Conservation (phyloP, 192 early-diverging fungal genomes). For the Entomortierella lignicola region DNA sequence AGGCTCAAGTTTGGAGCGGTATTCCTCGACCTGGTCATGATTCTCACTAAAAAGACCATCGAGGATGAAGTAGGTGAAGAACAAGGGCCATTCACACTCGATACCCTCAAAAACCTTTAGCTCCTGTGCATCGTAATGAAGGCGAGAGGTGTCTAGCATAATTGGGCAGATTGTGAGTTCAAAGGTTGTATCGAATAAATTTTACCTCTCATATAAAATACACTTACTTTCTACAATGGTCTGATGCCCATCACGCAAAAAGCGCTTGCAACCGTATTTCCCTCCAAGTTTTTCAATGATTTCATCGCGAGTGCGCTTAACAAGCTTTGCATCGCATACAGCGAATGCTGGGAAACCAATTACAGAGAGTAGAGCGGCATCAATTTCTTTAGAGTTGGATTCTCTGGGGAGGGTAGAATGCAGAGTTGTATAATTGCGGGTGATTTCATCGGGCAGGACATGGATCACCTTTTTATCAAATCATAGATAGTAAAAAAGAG, state of each 20-base stretch:
- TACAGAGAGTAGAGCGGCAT: constrained; percentile 83
- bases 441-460: constrained; percentile 85
- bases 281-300: constrained; percentile 87
- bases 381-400: constrained; percentile 89
- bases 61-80: constrained; percentile 89
- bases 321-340: constrained; percentile 71
- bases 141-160: constrained; percentile 67
- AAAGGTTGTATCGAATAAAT: background rate
- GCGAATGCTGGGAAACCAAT: constrained; percentile 94
- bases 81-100: constrained; percentile 92
- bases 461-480: constrained; percentile 71
- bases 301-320: constrained; percentile 73
- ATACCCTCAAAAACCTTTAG: constrained; percentile 86
- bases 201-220: too few species aligned
- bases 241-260: constrained; percentile 90
- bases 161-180: constrained; percentile 4
- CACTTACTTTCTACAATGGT: constrained; percentile 69
- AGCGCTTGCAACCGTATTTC: constrained; percentile 85
- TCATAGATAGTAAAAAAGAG: background rate
- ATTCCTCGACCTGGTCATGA: constrained; percentile 73
- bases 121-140: constrained; percentile 86
- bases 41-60: constrained; percentile 83
- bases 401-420: constrained; percentile 84
- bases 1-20: constrained; percentile 74
- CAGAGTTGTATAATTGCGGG: constrained; percentile 83